phyloP scores from a whole-genome alignment of 768 basidiomycete genomes.

The Hygrocybe coccinea region DNA sequence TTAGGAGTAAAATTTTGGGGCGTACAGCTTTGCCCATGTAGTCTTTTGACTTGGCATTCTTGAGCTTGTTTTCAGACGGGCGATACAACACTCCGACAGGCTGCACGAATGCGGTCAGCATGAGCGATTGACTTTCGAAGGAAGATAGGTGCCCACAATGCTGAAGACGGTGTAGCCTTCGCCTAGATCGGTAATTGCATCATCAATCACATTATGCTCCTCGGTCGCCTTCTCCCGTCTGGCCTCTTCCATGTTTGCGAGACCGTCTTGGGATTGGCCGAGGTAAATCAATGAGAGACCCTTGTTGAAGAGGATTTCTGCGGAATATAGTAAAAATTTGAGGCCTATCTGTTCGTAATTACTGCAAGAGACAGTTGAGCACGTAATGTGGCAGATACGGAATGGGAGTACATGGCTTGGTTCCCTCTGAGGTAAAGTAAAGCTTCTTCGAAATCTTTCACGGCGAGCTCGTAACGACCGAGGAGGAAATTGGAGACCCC shows the following conservation, averaged over 20 bases:
- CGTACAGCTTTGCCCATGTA: slow-evolving; percentile 89
- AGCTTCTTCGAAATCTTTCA: slow-evolving; percentile 81
- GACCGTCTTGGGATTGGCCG: slow-evolving; percentile 56
- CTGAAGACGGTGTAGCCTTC: slow-evolving; percentile 91
- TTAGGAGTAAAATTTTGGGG: background rate
- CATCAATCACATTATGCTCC: slow-evolving; percentile 88
- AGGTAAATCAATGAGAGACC: slow-evolving; percentile 75
- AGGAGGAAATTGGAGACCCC: slow-evolving; percentile 90
- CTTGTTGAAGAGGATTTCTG: slow-evolving; percentile 88
- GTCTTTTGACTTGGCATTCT: slow-evolving; percentile 79
- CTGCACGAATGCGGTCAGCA: slow-evolving; percentile 32
- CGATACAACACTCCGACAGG: slow-evolving; percentile 87
- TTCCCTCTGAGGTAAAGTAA: slow-evolving; percentile 77
- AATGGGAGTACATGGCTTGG: slow-evolving; percentile 61
- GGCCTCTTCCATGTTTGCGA: slow-evolving; percentile 70
- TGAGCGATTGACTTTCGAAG: background rate
- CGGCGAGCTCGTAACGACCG: slow-evolving; percentile 65
- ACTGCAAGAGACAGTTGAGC: slow-evolving; percentile 31
- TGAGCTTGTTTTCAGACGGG: slow-evolving; percentile 83
- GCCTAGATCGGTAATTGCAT: slow-evolving; percentile 77
- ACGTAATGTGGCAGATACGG: background rate
- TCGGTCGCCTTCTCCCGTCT: slow-evolving; percentile 65
- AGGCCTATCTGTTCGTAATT: slow-evolving; percentile 93
- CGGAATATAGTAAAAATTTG: slow-evolving; percentile 80
- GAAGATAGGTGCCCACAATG: slow-evolving; percentile 54